phyloP scores from a whole-genome alignment of 768 basidiomycete genomes.

The Lentinula guzmanii region DNA sequence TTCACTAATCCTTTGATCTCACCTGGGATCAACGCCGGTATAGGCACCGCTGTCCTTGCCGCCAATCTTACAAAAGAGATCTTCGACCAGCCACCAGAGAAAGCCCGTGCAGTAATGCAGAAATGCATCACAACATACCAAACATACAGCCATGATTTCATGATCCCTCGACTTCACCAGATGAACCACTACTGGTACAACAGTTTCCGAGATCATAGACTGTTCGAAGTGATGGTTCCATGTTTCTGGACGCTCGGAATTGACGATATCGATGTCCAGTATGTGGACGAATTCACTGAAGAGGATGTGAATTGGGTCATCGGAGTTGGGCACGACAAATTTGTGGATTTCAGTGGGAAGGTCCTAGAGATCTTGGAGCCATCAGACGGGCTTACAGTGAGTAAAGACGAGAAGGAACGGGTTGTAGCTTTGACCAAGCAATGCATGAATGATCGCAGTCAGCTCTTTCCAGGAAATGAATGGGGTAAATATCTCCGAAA shows the following conservation, averaged over 20 bases:
- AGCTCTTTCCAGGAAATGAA: neutral
- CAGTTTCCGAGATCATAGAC: neutral
- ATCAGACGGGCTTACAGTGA: neutral
- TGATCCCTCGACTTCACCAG: neutral
- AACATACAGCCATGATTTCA: neutral
- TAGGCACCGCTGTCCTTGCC: conserved; percentile 7
- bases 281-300: neutral
- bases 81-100: neutral
- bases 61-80: conserved; percentile 1
- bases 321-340: neutral
- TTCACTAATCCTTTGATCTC: conserved; percentile 13
- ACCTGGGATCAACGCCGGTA: conserved; percentile 12
- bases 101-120: neutral
- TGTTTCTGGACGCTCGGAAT: neutral
- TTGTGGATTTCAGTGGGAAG: neutral
- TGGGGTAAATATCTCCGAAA: neutral
- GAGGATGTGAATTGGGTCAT: neutral
- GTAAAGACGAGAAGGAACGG: neutral
- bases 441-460: neutral
- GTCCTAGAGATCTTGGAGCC: neutral
- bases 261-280: neutral
- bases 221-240: neutral
- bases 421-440: neutral
- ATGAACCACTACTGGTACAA: neutral
- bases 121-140: neutral